Base-by-base conservation (phyloP, 2,329 filamentous ascomycete genomes). In the Ophiostoma novo-ulmi region DNA sequence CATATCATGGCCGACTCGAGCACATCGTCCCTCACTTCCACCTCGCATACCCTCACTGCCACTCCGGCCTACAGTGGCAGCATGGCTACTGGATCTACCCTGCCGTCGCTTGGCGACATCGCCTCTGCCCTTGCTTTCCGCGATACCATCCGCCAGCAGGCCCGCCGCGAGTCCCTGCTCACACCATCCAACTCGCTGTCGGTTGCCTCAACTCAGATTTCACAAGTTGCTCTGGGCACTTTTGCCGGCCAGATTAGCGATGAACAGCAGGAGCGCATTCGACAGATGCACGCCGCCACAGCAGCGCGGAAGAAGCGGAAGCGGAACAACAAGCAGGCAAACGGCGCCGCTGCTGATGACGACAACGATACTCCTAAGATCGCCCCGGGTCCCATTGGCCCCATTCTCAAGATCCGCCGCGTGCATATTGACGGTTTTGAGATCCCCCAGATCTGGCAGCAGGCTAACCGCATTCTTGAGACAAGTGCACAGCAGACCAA, bases 361-460 rank as follows among this genome's bases (percentile, higher is more conserved):
- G 68, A 41, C n/a, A 55, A 64, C 0, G 61, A 52, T 1, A 44
- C 97, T 78, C 70, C 74, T 88, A 88, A 75, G 88, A 86, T 79
- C 94, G 96, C 82, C 84, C 91, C 73, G 95, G 95, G 83, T 84
- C 91, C 74, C 81, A 85, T 55, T 77, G 80, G 48, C 81, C 84
- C 69, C 80, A 80, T 91, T 1, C 77, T 97, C 73, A 93, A 93
- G 76, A 82, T 97, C 76, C 89, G 91, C 76, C 93, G 91, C 79
- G 83, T 99, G 20, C 91, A 97, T 78, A 83, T 93, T 7, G 88
- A 97, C 71, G 95, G 94, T 0, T 97, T 98, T 75, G 91, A 91
- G 75, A 89, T 91, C 13, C 88, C 89, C 26, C 94, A 98, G 80
- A 89, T 99, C 63, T 99, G 94, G 91, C 92, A 97, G 79, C 95